Evolutionary conservation across 106 monocot genomes (phyloP).

Genomic region (Platanthera guangdongensis): DNA sequence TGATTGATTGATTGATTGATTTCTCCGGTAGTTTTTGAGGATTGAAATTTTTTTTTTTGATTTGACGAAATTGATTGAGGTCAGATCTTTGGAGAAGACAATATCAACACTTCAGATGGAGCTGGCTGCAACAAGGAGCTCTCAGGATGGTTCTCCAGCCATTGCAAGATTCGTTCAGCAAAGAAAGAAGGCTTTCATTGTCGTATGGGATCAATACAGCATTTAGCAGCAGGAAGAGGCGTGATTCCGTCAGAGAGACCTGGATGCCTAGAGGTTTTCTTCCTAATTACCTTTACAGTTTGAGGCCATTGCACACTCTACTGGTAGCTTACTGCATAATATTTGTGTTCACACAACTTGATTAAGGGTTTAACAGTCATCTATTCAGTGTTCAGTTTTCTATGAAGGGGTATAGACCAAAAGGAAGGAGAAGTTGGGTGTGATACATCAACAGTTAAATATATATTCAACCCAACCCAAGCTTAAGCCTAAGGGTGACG

Average conservation of each 20-base stretch:
- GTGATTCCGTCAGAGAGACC: slow-evolving; percentile 61
- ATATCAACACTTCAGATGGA: slow-evolving; percentile 54
- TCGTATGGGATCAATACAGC: slow-evolving; percentile 68
- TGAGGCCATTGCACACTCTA: not conserved
- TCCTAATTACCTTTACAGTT: too few species aligned
- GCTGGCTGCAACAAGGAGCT: slow-evolving; percentile 29
- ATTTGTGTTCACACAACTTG: not conserved
- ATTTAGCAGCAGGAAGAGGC: slow-evolving; percentile 73
- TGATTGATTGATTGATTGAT: not conserved
- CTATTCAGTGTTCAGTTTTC: too few species aligned
- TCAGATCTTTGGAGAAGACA: slow-evolving; percentile 52
- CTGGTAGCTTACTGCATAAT: not conserved
- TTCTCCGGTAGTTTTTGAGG: not conserved
- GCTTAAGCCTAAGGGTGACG: too few species aligned
- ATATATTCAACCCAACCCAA: too few species aligned
- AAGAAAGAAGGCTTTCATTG: slow-evolving; percentile 56
- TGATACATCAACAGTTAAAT: too few species aligned
- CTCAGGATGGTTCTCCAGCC: slow-evolving; percentile 27
- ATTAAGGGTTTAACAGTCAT: not conserved
- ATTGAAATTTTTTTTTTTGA: not conserved
- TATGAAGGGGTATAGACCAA: too few species aligned
- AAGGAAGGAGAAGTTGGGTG: too few species aligned
- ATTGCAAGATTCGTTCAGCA: slow-evolving; percentile 8
- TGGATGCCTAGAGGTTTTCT: slow-evolving; percentile 68
- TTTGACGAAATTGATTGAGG: not conserved